Evolutionary conservation across 352 stramenopile species (phyloP), one percentile per base, ranked within the genome.

Genomic region (Phytophthora sojae): DNA sequence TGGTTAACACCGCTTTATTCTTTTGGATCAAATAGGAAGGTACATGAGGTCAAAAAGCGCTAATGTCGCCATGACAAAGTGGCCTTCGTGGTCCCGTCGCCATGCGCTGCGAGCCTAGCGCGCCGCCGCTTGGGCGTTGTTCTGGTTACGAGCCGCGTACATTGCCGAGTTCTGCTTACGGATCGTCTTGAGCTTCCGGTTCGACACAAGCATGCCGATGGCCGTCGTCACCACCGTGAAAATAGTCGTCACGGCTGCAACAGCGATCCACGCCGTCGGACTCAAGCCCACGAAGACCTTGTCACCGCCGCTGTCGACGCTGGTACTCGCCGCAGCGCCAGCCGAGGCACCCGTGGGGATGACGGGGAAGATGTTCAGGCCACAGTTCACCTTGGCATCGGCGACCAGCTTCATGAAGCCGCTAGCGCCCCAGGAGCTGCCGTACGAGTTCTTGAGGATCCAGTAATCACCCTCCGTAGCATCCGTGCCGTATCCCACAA

Each of bases 401-500:
- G 83, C 82, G 3, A 91, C 30, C 37, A 94, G 71, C 53, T 86
- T 82, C 64, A 94, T 80, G 61, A 89, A 94, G 39, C 87, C 87
- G 9, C 66, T 83, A 14, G 80, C 76, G 23, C 87, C 87, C 87
- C 87, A 94, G 8, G 74, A 83, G 51, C 73, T 82, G 17, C 83
- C 85, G 71, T 94, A 94, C 42, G 87, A 94, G 64, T 94, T 94
- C 59, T 94, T 94, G 15, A 94, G 54, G 37, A 94, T 92, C 87
- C 87, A 94, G 66, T 93, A 94, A 66, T 93, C 85, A 2, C 87
- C 85, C 1, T 73, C 69, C 1, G 67, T 76, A 3, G 69, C 47
- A 39, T 92, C 84, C 12, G 77, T 91, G 61, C 82, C 87, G 61
- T 95, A 95, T 29, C 87, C 87, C 1, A 95, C 87, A 17, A 95